These are phyloP conservation scores for Mallotus nudiflorus DNA, from an alignment of 345 rosid genomes.

Conservation along the genomic window DNA sequence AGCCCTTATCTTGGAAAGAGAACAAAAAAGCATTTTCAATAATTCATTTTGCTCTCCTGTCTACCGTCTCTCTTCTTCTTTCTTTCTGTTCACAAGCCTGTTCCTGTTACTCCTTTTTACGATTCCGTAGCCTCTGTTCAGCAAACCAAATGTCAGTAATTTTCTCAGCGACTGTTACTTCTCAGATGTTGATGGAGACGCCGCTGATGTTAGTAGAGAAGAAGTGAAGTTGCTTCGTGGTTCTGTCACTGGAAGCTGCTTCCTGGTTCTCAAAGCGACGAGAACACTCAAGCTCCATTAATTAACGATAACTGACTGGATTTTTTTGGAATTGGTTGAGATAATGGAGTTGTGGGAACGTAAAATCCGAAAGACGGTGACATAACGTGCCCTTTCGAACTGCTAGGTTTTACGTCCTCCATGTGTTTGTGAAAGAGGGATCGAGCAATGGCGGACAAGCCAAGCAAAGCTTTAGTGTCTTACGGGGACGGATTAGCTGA, in stretches of 20 bases:
- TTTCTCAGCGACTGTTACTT: constrained; percentile 50
- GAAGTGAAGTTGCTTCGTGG: constrained; percentile 94
- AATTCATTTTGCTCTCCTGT: no score
- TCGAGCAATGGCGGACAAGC: constrained; percentile 91
- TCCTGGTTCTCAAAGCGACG: constrained; percentile 53
- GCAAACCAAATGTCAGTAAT: constrained; percentile 47
- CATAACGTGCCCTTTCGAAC: no score
- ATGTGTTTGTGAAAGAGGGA: no score
- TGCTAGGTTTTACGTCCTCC: no score
- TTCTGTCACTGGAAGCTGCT: no score
- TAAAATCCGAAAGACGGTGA: no score
- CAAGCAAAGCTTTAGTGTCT: constrained; percentile 75
- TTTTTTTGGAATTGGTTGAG: no score
- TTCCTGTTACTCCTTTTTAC: constrained; percentile 74
- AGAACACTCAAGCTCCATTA: constrained; percentile 34
- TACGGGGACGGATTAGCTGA: constrained; percentile 84
- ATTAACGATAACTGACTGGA: constrained; percentile 51
- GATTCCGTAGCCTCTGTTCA: constrained; percentile 46
- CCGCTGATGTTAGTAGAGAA: constrained; percentile 57
- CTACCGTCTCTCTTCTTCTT: no score
- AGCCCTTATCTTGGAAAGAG: no score
- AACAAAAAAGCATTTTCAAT: no score
- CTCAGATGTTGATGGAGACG: constrained; percentile 44
- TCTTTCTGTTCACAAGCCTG: no score
- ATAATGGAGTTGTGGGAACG: no score